Evolutionary conservation across 305 asterid species (phyloP).

Genomic region (Andrographis paniculata): DNA sequence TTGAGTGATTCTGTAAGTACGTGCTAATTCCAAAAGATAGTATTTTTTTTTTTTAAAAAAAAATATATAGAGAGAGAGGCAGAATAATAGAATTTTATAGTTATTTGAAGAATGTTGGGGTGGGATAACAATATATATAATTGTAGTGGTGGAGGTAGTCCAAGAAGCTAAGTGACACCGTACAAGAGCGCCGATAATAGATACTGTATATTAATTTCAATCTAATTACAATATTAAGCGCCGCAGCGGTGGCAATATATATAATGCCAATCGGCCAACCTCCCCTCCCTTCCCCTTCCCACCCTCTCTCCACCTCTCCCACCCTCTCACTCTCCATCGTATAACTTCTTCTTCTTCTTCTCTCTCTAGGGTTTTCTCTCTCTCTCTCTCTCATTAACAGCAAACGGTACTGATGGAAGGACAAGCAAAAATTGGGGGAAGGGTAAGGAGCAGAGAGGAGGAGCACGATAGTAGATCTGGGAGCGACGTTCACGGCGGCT

Average conservation of each 20-base stretch:
- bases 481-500: slow-evolving; percentile 68
- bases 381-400: slow-evolving; percentile 24
- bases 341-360: slow-evolving; percentile 6
- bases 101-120: slow-evolving; percentile 78
- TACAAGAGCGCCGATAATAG: slow-evolving; percentile 18
- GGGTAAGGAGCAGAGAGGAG: slow-evolving; percentile 72
- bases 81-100: not conserved
- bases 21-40: not conserved
- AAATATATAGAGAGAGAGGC: not conserved
- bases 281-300: slow-evolving; percentile 47
- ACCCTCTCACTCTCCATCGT: slow-evolving; percentile 85
- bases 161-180: slow-evolving; percentile 41
- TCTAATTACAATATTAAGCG: too few relatives aligned
- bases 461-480: slow-evolving; percentile 90
- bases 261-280: slow-evolving; percentile 37
- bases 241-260: slow-evolving; percentile 1
- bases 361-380: not conserved
- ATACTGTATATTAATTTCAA: too few relatives aligned
- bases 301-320: slow-evolving; percentile 58
- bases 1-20: not conserved
- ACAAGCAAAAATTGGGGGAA: slow-evolving; percentile 40
- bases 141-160: slow-evolving; percentile 41
- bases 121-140: slow-evolving; percentile 57
- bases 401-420: slow-evolving; percentile 85
- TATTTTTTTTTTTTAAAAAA: too few relatives aligned